Conservation (phyloP, 768 basidiomycete species). For the Pleurotus salmoneostramineus region DNA sequence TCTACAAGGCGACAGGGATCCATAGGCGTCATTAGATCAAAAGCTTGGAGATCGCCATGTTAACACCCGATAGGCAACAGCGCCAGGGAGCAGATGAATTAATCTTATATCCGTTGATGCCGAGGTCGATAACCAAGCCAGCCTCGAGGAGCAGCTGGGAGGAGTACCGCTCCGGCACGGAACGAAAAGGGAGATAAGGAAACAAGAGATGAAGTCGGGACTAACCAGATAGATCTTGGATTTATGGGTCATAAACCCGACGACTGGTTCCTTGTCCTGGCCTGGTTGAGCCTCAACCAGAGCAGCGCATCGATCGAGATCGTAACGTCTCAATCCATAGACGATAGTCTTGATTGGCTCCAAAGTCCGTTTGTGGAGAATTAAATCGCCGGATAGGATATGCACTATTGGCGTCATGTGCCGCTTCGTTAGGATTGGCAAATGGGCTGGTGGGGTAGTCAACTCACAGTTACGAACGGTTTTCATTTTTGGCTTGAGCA, state of each 20-base stretch:
- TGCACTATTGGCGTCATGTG: slow-evolving; percentile 38
- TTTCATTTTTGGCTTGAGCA: slow-evolving; percentile 54
- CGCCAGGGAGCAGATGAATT: too few species aligned
- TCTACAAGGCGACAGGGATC: background rate
- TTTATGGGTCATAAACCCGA: slow-evolving; percentile 56
- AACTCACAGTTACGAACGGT: slow-evolving; percentile 54
- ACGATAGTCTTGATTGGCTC: slow-evolving; percentile 67
- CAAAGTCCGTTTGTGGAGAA: slow-evolving; percentile 66
- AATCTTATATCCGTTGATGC: background rate
- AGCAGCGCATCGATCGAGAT: slow-evolving; percentile 53
- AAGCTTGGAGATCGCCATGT: too few species aligned
- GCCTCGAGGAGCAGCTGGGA: background rate
- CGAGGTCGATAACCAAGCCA: background rate
- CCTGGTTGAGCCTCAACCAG: slow-evolving; percentile 30
- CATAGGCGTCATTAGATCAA: background rate
- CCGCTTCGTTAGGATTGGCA: background rate
- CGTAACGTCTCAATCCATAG: slow-evolving; percentile 60
- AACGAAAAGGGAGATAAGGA: too few species aligned
- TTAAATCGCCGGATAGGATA: slow-evolving; percentile 69
- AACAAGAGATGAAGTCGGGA: slow-evolving; percentile 2
- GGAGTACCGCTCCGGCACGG: background rate
- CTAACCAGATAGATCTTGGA: slow-evolving; percentile 61
- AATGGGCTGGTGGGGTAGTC: background rate
- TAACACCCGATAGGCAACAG: too few species aligned
- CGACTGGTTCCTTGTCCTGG: slow-evolving; percentile 24